Evolutionary conservation across 2,329 filamentous ascomycete species (phyloP), one percentile per base, ranked within the genome.

Genomic region (Calonectria crousiana): DNA sequence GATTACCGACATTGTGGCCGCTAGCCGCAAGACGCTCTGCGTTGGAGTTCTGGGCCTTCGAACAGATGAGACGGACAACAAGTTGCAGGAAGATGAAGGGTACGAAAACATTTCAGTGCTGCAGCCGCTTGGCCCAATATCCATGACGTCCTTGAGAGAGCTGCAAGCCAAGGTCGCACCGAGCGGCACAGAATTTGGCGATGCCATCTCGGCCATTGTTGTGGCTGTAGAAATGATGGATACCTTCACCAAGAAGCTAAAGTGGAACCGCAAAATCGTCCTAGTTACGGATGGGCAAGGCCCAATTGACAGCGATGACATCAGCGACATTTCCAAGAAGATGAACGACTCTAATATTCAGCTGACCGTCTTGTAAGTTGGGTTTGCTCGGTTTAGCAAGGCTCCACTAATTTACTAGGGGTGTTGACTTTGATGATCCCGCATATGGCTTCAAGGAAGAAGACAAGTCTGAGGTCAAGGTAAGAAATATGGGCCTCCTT

Each of bases 401-500:
- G 5, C 51, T 28, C 3, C 38, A 62, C 79, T 83, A 73, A 83
- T 69, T 53, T 44, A 11, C 18, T 52, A 96, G 94, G 69, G 97
- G 97, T 18, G 91, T 98, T 23, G 97, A 99, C 83, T 98, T 99
- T 84, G 95, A 99, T 82, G 95, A 98, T 83, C 83, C 91, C 1
- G 95, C 98, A 2, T 98, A 93, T 81, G 96, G 96, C 52, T 94
- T 95, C 82, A 98, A 98, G 83, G 96, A 98, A 85, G 95, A 98
- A 83, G 91, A 94, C 77, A 99, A 99, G 83, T 86, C 93, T 23
- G 77, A 83, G 0, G 83, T 84, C 67, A 98, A 98, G 89, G 92
- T 93, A 81, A 51, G 68, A 67, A 71, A n/a, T 6, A 28, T 23
- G 18, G 6, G 44, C 9, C n/a, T 4, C 13, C 26, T 3, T 2